Conservation (phyloP, 176 grass and related monocot genomes). For the Hyparrhenia diplandra region DNA sequence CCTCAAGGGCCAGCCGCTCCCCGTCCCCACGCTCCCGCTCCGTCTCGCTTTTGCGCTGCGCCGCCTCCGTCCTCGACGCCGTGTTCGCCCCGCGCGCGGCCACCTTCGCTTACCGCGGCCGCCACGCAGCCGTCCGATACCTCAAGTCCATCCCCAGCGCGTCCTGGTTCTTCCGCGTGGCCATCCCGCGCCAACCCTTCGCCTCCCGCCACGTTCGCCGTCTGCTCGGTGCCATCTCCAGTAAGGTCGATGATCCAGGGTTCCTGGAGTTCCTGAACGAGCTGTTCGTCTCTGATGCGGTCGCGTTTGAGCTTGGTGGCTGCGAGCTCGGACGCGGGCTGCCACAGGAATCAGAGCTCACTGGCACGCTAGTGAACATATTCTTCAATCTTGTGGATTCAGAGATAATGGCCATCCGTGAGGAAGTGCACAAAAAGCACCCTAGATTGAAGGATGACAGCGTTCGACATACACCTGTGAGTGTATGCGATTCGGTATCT, state of each 20-base stretch:
- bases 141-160: conserved; percentile 50
- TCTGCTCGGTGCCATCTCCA: conserved; percentile 41
- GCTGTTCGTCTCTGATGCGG: conserved; percentile 43
- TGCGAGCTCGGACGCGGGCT: conserved; percentile 62
- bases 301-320: conserved; percentile 69
- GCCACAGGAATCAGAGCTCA: conserved; percentile 61
- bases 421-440: conserved; percentile 78
- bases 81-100: conserved; percentile 53
- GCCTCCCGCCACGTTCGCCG: conserved; percentile 40
- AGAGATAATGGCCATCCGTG: conserved; percentile 62
- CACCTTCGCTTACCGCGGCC: conserved; percentile 80
- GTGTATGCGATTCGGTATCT: conserved; percentile 68
- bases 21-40: conserved; percentile 44
- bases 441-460: conserved; percentile 51
- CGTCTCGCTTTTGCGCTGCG: conserved; percentile 54
- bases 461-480: conserved; percentile 62
- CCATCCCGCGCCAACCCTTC: conserved; percentile 57
- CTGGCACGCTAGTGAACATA: conserved; percentile 56
- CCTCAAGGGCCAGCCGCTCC: conserved; percentile 50
- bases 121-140: conserved; percentile 65
- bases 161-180: conserved; percentile 70
- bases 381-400: conserved; percentile 75
- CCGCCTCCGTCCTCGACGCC: conserved; percentile 50
- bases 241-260: conserved; percentile 53
- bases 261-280: conserved; percentile 49